Evolutionary conservation across 2,329 filamentous ascomycete species (phyloP).

Genomic region (Pyrenochaeta sp.): DNA sequence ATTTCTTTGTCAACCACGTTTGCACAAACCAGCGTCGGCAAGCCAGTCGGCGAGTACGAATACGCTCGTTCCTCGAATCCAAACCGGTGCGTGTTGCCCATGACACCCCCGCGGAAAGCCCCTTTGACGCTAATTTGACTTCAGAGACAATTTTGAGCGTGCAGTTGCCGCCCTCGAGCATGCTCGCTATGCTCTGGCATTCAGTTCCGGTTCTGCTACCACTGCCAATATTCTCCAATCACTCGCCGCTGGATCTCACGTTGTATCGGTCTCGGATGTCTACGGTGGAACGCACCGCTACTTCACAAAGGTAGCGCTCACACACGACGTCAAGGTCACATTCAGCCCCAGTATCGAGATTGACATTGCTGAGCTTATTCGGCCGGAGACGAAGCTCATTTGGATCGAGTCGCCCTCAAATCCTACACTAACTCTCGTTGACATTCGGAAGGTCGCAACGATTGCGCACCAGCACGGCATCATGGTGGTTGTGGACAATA

Average conservation of each 20-base stretch:
- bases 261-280: slow-evolving; percentile 95
- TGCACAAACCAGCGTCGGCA: slow-evolving; percentile 86
- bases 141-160: slow-evolving; percentile 86
- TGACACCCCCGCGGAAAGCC: neutral
- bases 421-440: slow-evolving; percentile 90
- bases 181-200: slow-evolving; percentile 90
- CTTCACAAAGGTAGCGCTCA: slow-evolving; percentile 96
- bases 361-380: slow-evolving; percentile 85
- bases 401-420: slow-evolving; percentile 98
- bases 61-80: slow-evolving; percentile 95
- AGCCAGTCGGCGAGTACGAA: slow-evolving; percentile 88
- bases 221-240: slow-evolving; percentile 94
- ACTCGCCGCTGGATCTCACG: slow-evolving; percentile 87
- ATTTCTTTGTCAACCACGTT: slow-evolving; percentile 98
- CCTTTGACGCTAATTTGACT: slow-evolving; percentile 15
- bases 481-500: slow-evolving; percentile 98
- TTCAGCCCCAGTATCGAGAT: slow-evolving; percentile 93
- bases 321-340: slow-evolving; percentile 92
- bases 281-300: slow-evolving; percentile 98
- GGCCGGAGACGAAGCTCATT: slow-evolving; percentile 87
- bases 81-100: slow-evolving; percentile 68
- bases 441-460: slow-evolving; percentile 85
- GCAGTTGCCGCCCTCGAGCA: slow-evolving; percentile 93
- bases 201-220: slow-evolving; percentile 91
- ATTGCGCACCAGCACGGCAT: slow-evolving; percentile 88